Evolutionary conservation across 345 rosid genomes (phyloP).

Genomic region (Pugionium dolabratum): DNA sequence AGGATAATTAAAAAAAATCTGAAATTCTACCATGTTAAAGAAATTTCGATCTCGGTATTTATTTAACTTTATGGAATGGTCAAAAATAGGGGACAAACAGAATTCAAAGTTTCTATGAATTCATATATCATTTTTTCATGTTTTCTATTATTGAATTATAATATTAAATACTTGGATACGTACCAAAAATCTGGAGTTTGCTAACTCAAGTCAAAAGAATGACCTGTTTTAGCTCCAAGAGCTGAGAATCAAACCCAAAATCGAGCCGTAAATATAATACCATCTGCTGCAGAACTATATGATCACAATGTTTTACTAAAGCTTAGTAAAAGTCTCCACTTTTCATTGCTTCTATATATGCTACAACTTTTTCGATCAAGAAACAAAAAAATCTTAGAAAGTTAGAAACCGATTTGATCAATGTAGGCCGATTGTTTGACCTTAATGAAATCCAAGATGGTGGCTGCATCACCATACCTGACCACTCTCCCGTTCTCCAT

Average conservation of each 20-base stretch:
- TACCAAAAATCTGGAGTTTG: background rate
- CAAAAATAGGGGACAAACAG: constrained; percentile 29
- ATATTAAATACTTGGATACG: background rate
- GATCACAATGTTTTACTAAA: constrained; percentile 15
- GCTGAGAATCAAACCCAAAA: background rate
- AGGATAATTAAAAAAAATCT: no score
- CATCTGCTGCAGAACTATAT: constrained; percentile 2
- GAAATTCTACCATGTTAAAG: background rate
- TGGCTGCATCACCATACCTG: constrained; percentile 61
- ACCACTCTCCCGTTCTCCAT: constrained; percentile 85
- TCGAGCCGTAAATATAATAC: background rate
- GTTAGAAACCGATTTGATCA: constrained; percentile 45
- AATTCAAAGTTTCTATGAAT: background rate
- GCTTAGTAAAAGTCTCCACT: background rate
- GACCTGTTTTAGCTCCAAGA: background rate
- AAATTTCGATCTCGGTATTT: background rate
- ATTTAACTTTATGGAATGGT: constrained; percentile 23
- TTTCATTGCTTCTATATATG: constrained; percentile 17
- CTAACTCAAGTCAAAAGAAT: background rate
- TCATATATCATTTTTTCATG: background rate
- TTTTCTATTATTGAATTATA: background rate
- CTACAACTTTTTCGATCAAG: background rate
- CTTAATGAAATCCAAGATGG: constrained; percentile 57
- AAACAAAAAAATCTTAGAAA: background rate
- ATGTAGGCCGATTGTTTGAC: constrained; percentile 59